These are phyloP conservation scores for Tylopilus vinaceipallidus DNA, from an alignment of 768 basidiomycete genomes.

Conservation along the genomic window DNA sequence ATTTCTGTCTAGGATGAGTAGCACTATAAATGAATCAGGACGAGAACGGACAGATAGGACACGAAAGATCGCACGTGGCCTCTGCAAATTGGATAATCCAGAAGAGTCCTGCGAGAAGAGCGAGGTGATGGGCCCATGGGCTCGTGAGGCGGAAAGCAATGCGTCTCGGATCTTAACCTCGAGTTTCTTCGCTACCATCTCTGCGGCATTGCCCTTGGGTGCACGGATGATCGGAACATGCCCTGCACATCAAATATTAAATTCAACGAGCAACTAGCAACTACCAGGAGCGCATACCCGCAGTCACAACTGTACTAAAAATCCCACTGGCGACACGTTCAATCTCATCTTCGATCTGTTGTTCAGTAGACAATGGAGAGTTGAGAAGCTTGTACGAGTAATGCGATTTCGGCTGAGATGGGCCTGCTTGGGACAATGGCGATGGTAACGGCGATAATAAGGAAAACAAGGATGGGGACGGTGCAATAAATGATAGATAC, in stretches of 20 bases:
- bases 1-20: slow-evolving; percentile 93
- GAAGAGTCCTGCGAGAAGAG: slow-evolving; percentile 80
- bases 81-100: slow-evolving; percentile 80
- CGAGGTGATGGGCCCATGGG: slow-evolving; percentile 51
- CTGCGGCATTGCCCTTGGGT: slow-evolving; percentile 94
- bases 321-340: slow-evolving; percentile 88
- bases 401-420: slow-evolving; percentile 37
- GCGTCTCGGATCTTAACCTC: slow-evolving; percentile 90
- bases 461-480: slow-evolving; percentile 91
- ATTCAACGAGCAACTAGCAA: not conserved
- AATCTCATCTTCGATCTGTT: slow-evolving; percentile 89
- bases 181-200: slow-evolving; percentile 98
- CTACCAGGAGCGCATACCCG: slow-evolving; percentile 50
- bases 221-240: slow-evolving; percentile 94
- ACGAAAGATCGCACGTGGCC: slow-evolving; percentile 63
- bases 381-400: slow-evolving; percentile 87
- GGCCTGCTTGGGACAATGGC: slow-evolving; percentile 32
- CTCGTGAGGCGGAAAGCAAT: slow-evolving; percentile 65
- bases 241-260: slow-evolving; percentile 42
- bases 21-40: slow-evolving; percentile 49
- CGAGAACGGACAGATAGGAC: not conserved
- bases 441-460: slow-evolving; percentile 62
- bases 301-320: slow-evolving; percentile 87
- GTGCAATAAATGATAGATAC: slow-evolving; percentile 94
- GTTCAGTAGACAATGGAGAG: slow-evolving; percentile 85